Evolutionary conservation across 1,284 basidiomycete species (phyloP), one percentile per base, ranked within the genome.

Genomic region (Cutaneotrichosporon daszewskae): DNA sequence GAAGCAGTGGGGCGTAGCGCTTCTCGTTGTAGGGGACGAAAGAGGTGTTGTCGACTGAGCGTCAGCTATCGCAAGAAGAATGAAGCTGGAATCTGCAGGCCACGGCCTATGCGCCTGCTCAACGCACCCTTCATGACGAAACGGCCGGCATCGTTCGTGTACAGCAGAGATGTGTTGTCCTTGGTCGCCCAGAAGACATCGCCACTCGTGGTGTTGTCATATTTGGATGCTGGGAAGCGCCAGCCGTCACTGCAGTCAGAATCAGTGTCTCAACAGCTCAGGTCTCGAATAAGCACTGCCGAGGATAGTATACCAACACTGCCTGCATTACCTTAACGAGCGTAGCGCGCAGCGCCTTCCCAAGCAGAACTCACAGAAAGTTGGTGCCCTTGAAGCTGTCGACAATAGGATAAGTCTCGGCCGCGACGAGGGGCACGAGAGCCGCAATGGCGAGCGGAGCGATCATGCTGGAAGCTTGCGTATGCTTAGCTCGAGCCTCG

Each of bases 71-170:
- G n/a, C n/a, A n/a, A n/a, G n/a, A n/a, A n/a, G n/a, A n/a, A n/a
- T n/a, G n/a, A n/a, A n/a, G n/a, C n/a, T n/a, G n/a, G n/a, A n/a
- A n/a, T n/a, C n/a, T n/a, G n/a, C n/a, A n/a, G n/a, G n/a, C n/a
- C n/a, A n/a, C n/a, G n/a, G n/a, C n/a, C n/a, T n/a, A n/a, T n/a
- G n/a, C 13, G 25, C 25, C 25, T 8, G 23, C 23, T 22, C 11
- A 1, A 55, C 83, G 90, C 87, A 31, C 90, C 82, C 35, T 79
- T 76, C 82, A 94, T 87, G 50, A 92, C 70, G 12, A 83, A 83
- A 66, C 86, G 78, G 16, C 85, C 84, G 12, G 74, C 77, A 18
- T 62, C 59, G 62, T 87, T 89, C 55, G 88, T 62, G 19, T 63
- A 68, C 22, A 74, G 59, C 24, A 76, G 61, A 23, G 71, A 71